A percentile compares a stretch with the other conserved stretches of the same genome.
Conservation (phyloP, 176 grass and related monocot species). For the Juncus inflexus region DNA sequence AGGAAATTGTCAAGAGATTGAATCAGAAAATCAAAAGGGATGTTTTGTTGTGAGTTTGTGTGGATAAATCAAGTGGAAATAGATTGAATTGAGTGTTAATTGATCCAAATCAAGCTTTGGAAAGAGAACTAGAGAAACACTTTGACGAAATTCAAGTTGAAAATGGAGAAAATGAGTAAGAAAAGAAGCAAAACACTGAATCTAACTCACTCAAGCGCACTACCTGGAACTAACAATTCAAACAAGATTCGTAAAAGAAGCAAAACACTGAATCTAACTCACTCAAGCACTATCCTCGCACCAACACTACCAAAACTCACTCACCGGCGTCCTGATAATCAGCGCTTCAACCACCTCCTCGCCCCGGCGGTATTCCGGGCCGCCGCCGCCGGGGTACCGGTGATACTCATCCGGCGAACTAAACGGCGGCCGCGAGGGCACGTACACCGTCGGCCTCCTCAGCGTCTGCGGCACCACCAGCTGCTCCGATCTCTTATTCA, state of each 20-base stretch:
- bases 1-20: not conserved
- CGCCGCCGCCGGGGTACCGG: conserved; percentile 27
- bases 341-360: conserved; percentile 53
- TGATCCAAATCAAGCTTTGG: not conserved
- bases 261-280: not conserved
- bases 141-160: too few species aligned
- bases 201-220: not conserved
- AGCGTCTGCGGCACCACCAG: conserved; percentile 47
- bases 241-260: not conserved
- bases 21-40: not conserved
- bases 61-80: not conserved
- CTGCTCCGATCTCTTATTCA: conserved; percentile 49
- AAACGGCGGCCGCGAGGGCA: conserved; percentile 24
- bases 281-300: too few species aligned
- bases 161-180: too few species aligned
- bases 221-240: not conserved
- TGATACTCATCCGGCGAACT: conserved; percentile 42
- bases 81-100: not conserved
- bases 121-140: too few species aligned
- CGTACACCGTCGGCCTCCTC: conserved; percentile 28
- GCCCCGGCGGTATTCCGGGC: conserved; percentile 8
- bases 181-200: too few species aligned
- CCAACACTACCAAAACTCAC: conserved; percentile 26
- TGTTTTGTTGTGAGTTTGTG: too few species aligned
- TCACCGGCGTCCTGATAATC: conserved; percentile 54